Evolutionary conservation across 805 yeast genomes (phyloP).

Genomic region (Kodamaea leandrae): DNA sequence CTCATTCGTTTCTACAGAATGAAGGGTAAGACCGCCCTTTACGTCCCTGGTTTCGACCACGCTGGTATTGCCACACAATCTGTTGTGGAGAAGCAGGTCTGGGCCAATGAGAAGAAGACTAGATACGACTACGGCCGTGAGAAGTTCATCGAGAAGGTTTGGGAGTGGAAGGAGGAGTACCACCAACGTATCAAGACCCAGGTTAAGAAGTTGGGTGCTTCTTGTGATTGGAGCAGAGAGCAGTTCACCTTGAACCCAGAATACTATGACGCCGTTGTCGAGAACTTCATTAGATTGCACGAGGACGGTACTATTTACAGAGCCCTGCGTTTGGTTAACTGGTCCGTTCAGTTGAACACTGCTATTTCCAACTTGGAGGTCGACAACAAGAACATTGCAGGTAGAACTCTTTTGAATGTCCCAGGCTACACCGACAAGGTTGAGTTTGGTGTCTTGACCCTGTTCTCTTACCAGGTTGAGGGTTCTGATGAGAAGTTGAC

Average conservation of each 20-base stretch:
- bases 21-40: conserved; percentile 93
- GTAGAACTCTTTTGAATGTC: conserved; percentile 74
- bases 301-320: conserved; percentile 96
- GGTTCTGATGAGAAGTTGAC: conserved; percentile 80
- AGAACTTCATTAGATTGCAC: conserved; percentile 86
- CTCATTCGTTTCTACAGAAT: conserved; percentile 92
- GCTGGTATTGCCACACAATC: conserved; percentile 99
- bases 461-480: conserved; percentile 87
- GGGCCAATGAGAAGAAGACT: conserved; percentile 84
- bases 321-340: conserved; percentile 88
- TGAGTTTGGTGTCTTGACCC: conserved; percentile 96
- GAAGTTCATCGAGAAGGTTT: conserved; percentile 78
- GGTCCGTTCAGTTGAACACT: conserved; percentile 94
- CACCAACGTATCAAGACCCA: conserved; percentile 83
- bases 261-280: conserved; percentile 75
- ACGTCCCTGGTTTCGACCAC: conserved; percentile 96
- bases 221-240: conserved; percentile 94
- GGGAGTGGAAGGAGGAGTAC: conserved; percentile 98
- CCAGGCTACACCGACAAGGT: conserved; percentile 89
- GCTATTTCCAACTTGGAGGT: conserved; percentile 96
- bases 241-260: conserved; percentile 87
- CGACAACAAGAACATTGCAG: conserved; percentile 84
- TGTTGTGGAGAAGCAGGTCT: conserved; percentile 92
- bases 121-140: conserved; percentile 97
- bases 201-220: conserved; percentile 86